Evolutionary conservation across 345 rosid genomes (phyloP).

Genomic region (Eucalyptus cloeziana): DNA sequence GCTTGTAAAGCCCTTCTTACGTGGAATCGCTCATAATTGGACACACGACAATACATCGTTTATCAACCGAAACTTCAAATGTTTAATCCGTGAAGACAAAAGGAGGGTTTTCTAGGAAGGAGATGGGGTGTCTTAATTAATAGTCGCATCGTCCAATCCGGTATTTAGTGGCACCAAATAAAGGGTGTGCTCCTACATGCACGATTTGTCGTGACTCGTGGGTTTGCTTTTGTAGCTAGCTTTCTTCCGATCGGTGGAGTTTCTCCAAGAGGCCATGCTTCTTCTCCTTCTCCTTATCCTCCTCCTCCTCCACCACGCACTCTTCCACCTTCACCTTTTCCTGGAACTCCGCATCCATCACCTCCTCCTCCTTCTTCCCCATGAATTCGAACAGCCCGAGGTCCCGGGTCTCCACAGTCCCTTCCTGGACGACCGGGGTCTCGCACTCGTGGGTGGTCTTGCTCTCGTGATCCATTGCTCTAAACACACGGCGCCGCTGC

Average conservation of each 20-base stretch:
- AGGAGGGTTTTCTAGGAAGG: too few relatives aligned
- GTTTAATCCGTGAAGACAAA: too few relatives aligned
- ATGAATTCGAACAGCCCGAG: slow-evolving; percentile 81
- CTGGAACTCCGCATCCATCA: slow-evolving; percentile 46
- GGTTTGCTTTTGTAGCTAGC: too few relatives aligned
- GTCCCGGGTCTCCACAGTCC: slow-evolving; percentile 33
- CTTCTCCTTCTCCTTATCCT: slow-evolving; percentile 33
- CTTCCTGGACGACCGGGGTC: slow-evolving; percentile 11
- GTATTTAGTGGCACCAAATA: too few relatives aligned
- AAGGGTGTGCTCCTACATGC: too few relatives aligned
- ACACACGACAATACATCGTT: too few relatives aligned
- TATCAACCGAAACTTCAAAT: too few relatives aligned
- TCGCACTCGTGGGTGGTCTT: slow-evolving; percentile 31
- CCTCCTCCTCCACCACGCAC: background rate
- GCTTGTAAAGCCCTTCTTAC: too few relatives aligned
- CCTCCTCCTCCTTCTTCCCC: slow-evolving; percentile 55
- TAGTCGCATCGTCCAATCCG: too few relatives aligned
- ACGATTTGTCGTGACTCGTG: too few relatives aligned
- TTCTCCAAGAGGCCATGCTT: slow-evolving; percentile 47
- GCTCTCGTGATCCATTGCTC: slow-evolving; percentile 2
- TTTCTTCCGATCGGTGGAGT: slow-evolving; percentile 63
- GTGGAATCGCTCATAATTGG: too few relatives aligned
- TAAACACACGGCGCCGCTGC: background rate
- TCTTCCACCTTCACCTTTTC: slow-evolving; percentile 22
- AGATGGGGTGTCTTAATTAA: too few relatives aligned